Conservation (phyloP, 176 grass and related monocot species). For the Stipa capillata region DNA sequence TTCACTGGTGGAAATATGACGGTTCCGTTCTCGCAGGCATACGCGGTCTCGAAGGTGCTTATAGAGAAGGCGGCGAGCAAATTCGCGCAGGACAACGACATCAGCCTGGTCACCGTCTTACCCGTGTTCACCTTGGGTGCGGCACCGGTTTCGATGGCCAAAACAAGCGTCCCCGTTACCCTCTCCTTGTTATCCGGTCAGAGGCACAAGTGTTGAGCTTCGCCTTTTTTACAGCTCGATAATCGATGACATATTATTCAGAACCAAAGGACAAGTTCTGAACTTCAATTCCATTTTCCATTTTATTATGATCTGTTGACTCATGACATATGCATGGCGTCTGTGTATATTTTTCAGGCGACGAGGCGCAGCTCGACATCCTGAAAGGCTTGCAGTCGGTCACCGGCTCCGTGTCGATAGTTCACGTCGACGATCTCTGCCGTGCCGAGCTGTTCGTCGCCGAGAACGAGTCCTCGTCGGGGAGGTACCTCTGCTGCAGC, state of each 20-base stretch:
- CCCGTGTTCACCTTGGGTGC: slow-evolving; percentile 20
- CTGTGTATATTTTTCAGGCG: neutral
- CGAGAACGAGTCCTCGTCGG: neutral
- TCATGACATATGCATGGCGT: neutral
- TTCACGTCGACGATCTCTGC: slow-evolving; percentile 33
- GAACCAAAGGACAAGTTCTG: neutral
- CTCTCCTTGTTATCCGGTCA: slow-evolving; percentile 21
- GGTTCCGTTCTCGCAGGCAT: neutral
- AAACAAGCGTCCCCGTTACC: neutral
- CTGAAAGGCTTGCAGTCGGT: neutral
- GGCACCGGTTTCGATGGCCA: neutral
- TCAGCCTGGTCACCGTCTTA: slow-evolving; percentile 20
- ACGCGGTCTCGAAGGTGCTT: slow-evolving; percentile 24
- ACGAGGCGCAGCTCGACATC: neutral
- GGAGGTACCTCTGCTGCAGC: slow-evolving; percentile 32
- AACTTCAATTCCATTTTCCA: too few relatives aligned
- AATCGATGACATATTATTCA: too few relatives aligned
- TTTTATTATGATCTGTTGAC: too few relatives aligned
- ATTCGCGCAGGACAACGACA: slow-evolving; percentile 8
- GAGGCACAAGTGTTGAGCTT: neutral
- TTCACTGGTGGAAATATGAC: neutral
- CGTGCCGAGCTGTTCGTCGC: slow-evolving; percentile 22
- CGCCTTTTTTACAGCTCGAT: neutral
- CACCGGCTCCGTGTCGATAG: neutral
- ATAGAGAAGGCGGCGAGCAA: slow-evolving; percentile 18